Percentiles rank a stretch among this genome's conserved stretches.
Evolutionary conservation across 2,329 filamentous ascomycete species (phyloP).

Genomic region (Ilyonectria mors-panacis): DNA sequence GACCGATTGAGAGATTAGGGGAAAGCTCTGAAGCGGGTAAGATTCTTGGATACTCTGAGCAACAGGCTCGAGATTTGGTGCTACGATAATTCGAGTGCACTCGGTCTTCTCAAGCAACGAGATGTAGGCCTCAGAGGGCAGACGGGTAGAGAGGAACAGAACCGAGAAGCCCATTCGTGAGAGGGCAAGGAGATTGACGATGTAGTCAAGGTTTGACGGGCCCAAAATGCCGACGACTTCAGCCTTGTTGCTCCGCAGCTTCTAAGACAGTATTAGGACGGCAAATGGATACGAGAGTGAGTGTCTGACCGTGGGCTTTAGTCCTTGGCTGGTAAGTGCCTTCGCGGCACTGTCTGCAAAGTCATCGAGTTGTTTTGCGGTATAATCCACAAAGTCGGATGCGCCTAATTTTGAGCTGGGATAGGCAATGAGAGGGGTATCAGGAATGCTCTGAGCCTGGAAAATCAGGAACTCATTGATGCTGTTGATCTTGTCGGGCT

Average conservation of each 20-base stretch:
- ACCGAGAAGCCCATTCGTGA: constrained; percentile 67
- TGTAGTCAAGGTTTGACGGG: constrained; percentile 67
- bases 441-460: constrained; percentile 40
- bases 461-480: constrained; percentile 44
- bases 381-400: constrained; percentile 43
- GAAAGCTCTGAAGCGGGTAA: constrained; percentile 30
- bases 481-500: constrained; percentile 34
- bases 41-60: constrained; percentile 25
- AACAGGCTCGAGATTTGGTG: constrained; percentile 15
- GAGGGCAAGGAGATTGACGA: constrained; percentile 67
- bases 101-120: constrained; percentile 34
- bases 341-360: constrained; percentile 44
- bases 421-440: constrained; percentile 43
- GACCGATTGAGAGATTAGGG: constrained; percentile 19
- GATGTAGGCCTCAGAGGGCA: constrained; percentile 36
- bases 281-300: not conserved
- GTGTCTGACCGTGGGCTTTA: constrained; percentile 29
- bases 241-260: constrained; percentile 15
- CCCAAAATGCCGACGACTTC: constrained; percentile 63
- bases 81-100: constrained; percentile 34
- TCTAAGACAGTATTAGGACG: not conserved
- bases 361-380: constrained; percentile 41
- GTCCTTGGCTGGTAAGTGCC: constrained; percentile 22
- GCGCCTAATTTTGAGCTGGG: constrained; percentile 37
- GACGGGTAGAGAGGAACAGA: constrained; percentile 38